Conservation (phyloP, 2,329 filamentous ascomycete genomes). For the Penicillium sp. region DNA sequence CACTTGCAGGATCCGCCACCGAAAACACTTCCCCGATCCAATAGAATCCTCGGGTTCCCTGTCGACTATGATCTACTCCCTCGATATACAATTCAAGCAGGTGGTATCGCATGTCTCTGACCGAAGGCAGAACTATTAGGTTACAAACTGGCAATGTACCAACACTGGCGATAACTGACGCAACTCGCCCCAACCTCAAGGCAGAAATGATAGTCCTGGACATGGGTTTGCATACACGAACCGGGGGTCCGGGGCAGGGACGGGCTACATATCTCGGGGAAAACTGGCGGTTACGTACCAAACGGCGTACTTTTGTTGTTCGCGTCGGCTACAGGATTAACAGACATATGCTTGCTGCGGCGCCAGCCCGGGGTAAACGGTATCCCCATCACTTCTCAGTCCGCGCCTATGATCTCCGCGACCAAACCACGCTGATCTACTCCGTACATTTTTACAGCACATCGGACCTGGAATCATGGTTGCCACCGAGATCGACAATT, state of each 20-base stretch:
- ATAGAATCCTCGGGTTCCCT: not conserved
- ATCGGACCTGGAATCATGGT: not conserved
- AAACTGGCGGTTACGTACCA: not conserved
- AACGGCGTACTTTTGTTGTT: not conserved
- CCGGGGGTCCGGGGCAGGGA: not conserved
- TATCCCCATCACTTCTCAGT: not conserved
- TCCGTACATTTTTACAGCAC: not conserved
- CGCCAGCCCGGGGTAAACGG: not conserved
- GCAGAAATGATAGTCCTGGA: not conserved
- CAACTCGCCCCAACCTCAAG: not conserved
- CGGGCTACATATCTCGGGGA: not conserved
- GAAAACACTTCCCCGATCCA: not conserved
- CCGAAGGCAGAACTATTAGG: not conserved
- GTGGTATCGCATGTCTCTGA: not conserved
- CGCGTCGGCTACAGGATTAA: not conserved
- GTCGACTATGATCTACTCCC: not conserved
- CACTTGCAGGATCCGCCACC: not conserved
- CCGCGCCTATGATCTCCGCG: not conserved
- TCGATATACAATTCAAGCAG: not conserved
- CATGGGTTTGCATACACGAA: not conserved
- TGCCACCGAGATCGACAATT: conserved; percentile 1
- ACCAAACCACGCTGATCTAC: not conserved
- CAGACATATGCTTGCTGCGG: not conserved
- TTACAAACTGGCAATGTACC: not conserved
- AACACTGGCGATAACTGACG: not conserved